A percentile compares a stretch with the other conserved stretches of the same genome.
Conservation (phyloP, 1,284 basidiomycete genomes). For the Fomitiporia mediterranea region DNA sequence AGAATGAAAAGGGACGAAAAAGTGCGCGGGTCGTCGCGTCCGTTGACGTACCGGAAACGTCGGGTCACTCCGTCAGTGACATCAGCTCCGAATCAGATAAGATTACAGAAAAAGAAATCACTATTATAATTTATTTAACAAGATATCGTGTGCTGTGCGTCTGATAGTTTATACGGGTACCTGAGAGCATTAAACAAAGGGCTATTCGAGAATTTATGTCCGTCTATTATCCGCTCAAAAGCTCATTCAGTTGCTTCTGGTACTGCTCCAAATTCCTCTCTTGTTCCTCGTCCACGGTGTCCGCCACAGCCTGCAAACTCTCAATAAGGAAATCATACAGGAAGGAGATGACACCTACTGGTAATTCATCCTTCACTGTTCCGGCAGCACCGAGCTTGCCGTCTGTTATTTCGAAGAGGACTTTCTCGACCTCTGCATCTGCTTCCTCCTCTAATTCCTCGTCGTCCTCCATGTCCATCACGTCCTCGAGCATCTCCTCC, state of each 20-base stretch:
- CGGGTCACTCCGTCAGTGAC: slow-evolving; percentile 14
- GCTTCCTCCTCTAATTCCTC: slow-evolving; percentile 97
- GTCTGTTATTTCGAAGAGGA: slow-evolving; percentile 92
- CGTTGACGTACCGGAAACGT: not conserved
- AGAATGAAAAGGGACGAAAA: not conserved
- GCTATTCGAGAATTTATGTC: not conserved
- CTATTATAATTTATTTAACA: too few species aligned
- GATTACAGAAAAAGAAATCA: not conserved
- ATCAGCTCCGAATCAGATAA: slow-evolving; percentile 10
- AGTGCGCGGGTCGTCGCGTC: not conserved
- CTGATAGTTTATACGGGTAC: slow-evolving; percentile 1
- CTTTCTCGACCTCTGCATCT: slow-evolving; percentile 95
- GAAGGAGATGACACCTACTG: slow-evolving; percentile 50
- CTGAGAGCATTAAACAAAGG: too few species aligned
- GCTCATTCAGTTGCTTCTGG: slow-evolving; percentile 78
- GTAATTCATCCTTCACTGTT: slow-evolving; percentile 66
- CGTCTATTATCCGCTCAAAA: slow-evolving; percentile 59
- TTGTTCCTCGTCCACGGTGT: slow-evolving; percentile 67
- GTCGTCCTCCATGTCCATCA: slow-evolving; percentile 83
- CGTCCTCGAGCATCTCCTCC: slow-evolving; percentile 92
- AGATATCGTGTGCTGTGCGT: not conserved
- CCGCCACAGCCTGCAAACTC: slow-evolving; percentile 43
- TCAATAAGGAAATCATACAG: slow-evolving; percentile 1
- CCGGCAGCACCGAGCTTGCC: slow-evolving; percentile 90
- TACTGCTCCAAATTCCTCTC: slow-evolving; percentile 85